These are phyloP conservation scores for Stachybotrys chartarum DNA, from an alignment of 2,329 filamentous ascomycete genomes.

Conservation along the genomic window DNA sequence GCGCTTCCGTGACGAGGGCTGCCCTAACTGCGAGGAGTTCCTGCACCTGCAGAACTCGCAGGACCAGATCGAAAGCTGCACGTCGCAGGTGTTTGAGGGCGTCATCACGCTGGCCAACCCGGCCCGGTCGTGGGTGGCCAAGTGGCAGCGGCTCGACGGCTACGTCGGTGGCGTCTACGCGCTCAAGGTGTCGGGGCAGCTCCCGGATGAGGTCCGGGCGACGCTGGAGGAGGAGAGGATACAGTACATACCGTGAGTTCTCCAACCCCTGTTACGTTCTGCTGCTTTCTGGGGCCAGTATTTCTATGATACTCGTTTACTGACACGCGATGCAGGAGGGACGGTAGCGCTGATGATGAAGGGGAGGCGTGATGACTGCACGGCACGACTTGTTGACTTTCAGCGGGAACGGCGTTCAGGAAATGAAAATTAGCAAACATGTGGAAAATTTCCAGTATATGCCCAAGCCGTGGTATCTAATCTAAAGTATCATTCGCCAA, in stretches of 20 bases:
- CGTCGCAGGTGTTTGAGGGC: slow-evolving; percentile 92
- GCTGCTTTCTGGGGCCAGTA: neutral
- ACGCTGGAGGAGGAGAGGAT: slow-evolving; percentile 57
- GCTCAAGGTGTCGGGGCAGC: slow-evolving; percentile 82
- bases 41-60: slow-evolving; percentile 72
- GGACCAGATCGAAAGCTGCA: slow-evolving; percentile 86
- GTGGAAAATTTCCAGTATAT: too few species aligned
- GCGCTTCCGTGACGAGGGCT: slow-evolving; percentile 82
- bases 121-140: slow-evolving; percentile 85
- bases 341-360: slow-evolving; percentile 39
- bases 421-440: neutral
- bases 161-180: slow-evolving; percentile 91
- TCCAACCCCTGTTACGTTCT: slow-evolving; percentile 24
- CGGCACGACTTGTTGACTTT: neutral
- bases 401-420: slow-evolving; percentile 2
- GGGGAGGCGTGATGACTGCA: slow-evolving; percentile 10
- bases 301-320: neutral
- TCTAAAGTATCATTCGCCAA: neutral
- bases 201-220: slow-evolving; percentile 58
- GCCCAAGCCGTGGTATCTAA: neutral
- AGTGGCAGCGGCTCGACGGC: slow-evolving; percentile 85
- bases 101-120: slow-evolving; percentile 80
- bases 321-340: slow-evolving; percentile 26
- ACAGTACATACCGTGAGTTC: slow-evolving; percentile 60
- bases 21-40: slow-evolving; percentile 94